Percentiles rank a stretch among this genome's conserved stretches.
These are phyloP conservation scores for Fusarium sp. DNA, from an alignment of 2,329 filamentous ascomycete genomes.

Conservation along the genomic window DNA sequence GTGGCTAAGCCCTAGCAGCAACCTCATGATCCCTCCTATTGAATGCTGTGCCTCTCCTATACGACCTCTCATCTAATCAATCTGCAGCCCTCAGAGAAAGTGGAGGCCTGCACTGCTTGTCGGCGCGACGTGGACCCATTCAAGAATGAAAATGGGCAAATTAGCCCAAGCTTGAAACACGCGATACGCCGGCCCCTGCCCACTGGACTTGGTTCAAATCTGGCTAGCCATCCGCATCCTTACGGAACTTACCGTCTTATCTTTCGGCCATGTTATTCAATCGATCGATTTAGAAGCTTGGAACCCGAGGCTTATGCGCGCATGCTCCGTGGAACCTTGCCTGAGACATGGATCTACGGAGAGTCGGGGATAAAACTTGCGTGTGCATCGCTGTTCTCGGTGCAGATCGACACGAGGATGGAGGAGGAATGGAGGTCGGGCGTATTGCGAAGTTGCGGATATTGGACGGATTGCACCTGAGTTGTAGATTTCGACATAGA, in stretches of 20 bases:
- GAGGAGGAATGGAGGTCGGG: fast-evolving
- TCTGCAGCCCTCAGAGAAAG: neutral
- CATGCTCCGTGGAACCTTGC: neutral
- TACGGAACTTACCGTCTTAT: neutral
- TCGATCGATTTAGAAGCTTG: neutral
- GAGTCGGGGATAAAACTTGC: neutral
- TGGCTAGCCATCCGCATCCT: neutral
- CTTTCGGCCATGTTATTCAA: neutral
- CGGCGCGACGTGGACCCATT: neutral
- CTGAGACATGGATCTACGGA: neutral
- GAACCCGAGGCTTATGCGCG: neutral
- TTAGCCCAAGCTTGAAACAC: neutral
- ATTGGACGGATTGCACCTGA: neutral
- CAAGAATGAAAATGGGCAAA: neutral
- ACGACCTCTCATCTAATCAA: neutral
- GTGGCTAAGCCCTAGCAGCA: neutral
- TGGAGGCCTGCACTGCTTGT: neutral
- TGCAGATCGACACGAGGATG: neutral
- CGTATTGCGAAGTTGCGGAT: neutral
- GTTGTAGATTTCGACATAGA: too few relatives aligned
- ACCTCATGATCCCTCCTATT: too few relatives aligned
- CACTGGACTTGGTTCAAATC: neutral
- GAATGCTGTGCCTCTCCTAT: too few relatives aligned
- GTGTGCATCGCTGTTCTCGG: neutral
- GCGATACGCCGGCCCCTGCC: neutral